Evolutionary conservation across 805 yeast species (phyloP).

Genomic region (Millerago galiae): DNA sequence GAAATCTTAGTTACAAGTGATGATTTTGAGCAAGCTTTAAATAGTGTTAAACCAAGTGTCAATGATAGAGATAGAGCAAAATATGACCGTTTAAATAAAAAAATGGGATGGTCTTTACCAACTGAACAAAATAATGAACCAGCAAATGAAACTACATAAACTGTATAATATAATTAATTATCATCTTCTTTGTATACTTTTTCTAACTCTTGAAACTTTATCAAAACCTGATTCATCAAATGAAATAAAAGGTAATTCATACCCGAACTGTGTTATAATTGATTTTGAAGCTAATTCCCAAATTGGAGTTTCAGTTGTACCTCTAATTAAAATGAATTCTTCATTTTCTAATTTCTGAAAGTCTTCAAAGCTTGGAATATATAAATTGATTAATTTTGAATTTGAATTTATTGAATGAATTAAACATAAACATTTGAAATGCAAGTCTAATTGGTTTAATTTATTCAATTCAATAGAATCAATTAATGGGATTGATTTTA

Average conservation of each 20-base stretch:
- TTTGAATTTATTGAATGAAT: constrained; percentile 56
- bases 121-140: constrained; percentile 23
- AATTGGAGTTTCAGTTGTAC: constrained; percentile 60
- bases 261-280: constrained; percentile 14
- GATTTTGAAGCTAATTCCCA: constrained; percentile 37
- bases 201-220: constrained; percentile 50
- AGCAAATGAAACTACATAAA: constrained; percentile 1
- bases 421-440: constrained; percentile 48
- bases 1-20: constrained; percentile 48
- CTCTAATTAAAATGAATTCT: constrained; percentile 43
- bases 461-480: constrained; percentile 4
- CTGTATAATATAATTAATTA: constrained; percentile 7
- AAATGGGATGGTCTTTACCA: constrained; percentile 64
- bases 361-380: constrained; percentile 37
- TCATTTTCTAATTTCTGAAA: constrained; percentile 18
- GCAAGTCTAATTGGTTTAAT: constrained; percentile 8
- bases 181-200: constrained; percentile 44
- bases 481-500: constrained; percentile 20
- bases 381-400: constrained; percentile 41
- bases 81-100: constrained; percentile 67
- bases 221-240: constrained; percentile 36
- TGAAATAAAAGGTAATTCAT: constrained; percentile 40
- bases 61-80: constrained; percentile 75
- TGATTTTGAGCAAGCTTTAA: constrained; percentile 70
- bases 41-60: constrained; percentile 81